Percentiles rank a stretch among this genome's conserved stretches.
Evolutionary conservation across 306 rosid species (phyloP).

Genomic region (Ormosia semicastrata): DNA sequence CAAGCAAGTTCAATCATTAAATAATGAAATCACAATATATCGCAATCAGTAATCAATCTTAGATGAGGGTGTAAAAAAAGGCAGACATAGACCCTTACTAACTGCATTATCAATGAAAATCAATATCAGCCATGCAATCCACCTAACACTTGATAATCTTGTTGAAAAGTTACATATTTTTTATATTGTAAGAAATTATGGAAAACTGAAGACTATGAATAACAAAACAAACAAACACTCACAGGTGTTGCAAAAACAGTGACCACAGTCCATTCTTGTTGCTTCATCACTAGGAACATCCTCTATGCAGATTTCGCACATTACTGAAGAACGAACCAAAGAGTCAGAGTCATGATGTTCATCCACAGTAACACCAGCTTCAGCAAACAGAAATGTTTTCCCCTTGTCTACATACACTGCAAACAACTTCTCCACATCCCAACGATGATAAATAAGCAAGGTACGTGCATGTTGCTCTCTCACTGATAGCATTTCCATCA

Average conservation of each 20-base stretch:
- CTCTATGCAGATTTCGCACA: constrained; percentile 81
- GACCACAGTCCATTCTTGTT: constrained; percentile 92
- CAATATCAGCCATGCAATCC: not conserved
- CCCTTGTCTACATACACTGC: constrained; percentile 75
- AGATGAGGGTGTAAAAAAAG: not conserved
- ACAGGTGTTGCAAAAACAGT: constrained; percentile 89
- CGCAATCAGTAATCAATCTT: not conserved
- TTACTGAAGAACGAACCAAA: constrained; percentile 30
- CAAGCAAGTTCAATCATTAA: not conserved
- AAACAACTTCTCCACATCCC: constrained; percentile 83
- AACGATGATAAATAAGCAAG: constrained; percentile 76
- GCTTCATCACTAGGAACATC: constrained; percentile 59
- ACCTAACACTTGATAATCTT: not conserved
- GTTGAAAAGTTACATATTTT: not conserved
- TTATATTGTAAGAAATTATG: not conserved
- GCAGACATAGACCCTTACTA: not conserved
- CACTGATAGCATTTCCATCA: constrained; percentile 75
- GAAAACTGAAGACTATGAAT: not conserved
- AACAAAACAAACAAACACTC: constrained; percentile 37
- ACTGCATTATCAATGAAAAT: not conserved
- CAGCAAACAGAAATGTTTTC: constrained; percentile 46
- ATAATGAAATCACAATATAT: not conserved
- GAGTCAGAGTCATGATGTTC: constrained; percentile 39
- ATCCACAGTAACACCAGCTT: constrained; percentile 76
- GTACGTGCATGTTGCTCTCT: constrained; percentile 86